Evolutionary conservation across 2,329 filamentous ascomycete genomes (phyloP), one percentile per base, ranked within the genome.

Genomic region (Aureobasidium lini): DNA sequence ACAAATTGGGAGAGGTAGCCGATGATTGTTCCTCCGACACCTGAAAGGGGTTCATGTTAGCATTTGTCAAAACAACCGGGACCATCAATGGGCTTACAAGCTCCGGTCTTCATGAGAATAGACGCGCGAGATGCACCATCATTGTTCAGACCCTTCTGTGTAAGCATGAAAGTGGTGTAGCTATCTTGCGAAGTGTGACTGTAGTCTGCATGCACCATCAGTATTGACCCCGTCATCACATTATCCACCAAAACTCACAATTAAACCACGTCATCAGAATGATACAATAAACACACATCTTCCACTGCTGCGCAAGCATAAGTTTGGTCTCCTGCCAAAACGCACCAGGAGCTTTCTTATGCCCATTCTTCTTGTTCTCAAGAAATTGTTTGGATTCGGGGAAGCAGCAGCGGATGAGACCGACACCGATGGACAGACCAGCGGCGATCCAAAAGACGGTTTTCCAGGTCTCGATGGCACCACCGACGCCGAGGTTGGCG

Each of bases 91-190:
- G 23, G 23, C 23, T 23, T 23, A 65, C 86, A 88, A 44, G 88
- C 87, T 29, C 89, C 88, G 1, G 81, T 84, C 74, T 91, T 91
- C 85, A 90, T 90, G 61, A 92, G 73, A 65, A 92, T 91, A n/a
- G 83, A 87, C 15, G 87, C 87, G n/a, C 87, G 83, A 7, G 81
- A 87, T 4, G 88, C 86, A 0, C 78, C 79, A 1, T 76, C 68
- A 66, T 89, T 86, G 58, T 78, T 67, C 61, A 92, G 78, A 63
- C 85, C 83, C 73, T 92, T 91, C 66, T 89, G 81, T 4, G 80
- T 80, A 40, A 86, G 77, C 85, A 92, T 87, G 70, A 91, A 90
- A 3, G 88, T 91, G 0, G 88, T 90, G 75, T 91, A 92, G 50
- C 82, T 87, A 74, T 93, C 89, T 71, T 93, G 88, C 28, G 84